Evolutionary conservation across 257 asterid species (phyloP), one percentile per base, ranked within the genome.

Genomic region (Salvia splendens): DNA sequence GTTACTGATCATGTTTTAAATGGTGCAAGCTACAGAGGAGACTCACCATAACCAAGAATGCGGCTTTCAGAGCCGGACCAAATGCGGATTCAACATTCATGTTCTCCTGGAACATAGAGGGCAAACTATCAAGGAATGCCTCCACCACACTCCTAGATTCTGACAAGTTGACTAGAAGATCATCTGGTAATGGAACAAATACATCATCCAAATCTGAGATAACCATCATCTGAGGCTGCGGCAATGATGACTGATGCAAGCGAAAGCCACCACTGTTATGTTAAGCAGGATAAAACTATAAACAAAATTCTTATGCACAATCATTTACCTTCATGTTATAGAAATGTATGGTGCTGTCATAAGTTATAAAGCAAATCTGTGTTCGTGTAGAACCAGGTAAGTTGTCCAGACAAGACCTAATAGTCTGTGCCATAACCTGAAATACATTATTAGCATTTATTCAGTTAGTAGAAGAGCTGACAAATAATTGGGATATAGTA

Each of bases 61-160:
- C 91, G 24, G 96, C 88, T 86, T 83, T 91, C 70, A 91, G 92
- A 78, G 99, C 98, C 33, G 99, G 98, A 71, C 99, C 99, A 82
- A 94, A 94, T 75, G 99, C 99, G 63, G 99, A 94, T 83, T 94
- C 99, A 48, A 94, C 89, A 81, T 89, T 91, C 82, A 82, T 58
- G 75, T 84, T 94, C 12, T 82, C 94, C 80, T 83, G 88, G 83
- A 94, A 94, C 96, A 91, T 91, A 73, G 90, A 63, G 47, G 99
- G 95, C 78, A 94, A 83, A 75, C 96, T 89, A 74, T 91, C 96
- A 45, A 94, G 99, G 83, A 91, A 89, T 68, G 98, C 87, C 77
- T 94, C 96, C 73, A 94, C 95, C 69, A 91, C 98, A 17, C 70
- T 77, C 77, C 96, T 94, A 72, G 98, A 91, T 77, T 94, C 99